Evolutionary conservation across 805 yeast species (phyloP), one percentile per base, ranked within the genome.

Genomic region (Sugiyamaella qingdaonensis): DNA sequence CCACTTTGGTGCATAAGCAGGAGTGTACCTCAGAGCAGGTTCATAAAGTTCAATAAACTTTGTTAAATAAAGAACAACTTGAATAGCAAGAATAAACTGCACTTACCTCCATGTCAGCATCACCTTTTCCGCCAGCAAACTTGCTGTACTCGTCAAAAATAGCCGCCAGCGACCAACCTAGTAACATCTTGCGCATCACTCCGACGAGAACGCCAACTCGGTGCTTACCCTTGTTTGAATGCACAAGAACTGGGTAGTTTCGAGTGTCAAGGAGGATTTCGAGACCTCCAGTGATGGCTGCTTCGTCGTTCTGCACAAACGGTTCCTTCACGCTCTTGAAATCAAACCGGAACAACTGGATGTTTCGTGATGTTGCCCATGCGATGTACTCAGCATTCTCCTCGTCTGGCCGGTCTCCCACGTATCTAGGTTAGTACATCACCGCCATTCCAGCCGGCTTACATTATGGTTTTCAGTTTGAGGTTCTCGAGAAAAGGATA

Each of bases 221-320:
- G 67, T 92, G 99, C 68, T 94, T 94, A n/a, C 99, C 99, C 72
- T 92, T 92, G 68, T 94, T 89, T 2, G 97, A 89, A 67, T 94
- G 98, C 10, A 92, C 79, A 53, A 92, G 73, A 10, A 92, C 81
- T 1, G 99, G 99, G 65, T 86, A 88, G 66, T 90, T 90, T 11
- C 82, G 80, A 19, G 62, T 42, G 54, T 73, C 76, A 13, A 65
- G 52, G 4, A 73, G 59, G 8, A 68, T 50, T 36, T 61, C 56
- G 46, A 73, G 56, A 2, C 73, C 72, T 8, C 58, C 53, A 5
- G 80, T 73, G 53, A 90, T 76, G 1, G 84, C 78, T 4, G 73
- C 73, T 2, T 83, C 79, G 58, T 83, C 81, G 55, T 80, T 82
- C 67, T 73, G 75, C 8, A 76, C 72, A 64, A 84, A 83, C 1